Base-by-base conservation (phyloP, 345 rosid genomes). In the Garcia nutans region DNA sequence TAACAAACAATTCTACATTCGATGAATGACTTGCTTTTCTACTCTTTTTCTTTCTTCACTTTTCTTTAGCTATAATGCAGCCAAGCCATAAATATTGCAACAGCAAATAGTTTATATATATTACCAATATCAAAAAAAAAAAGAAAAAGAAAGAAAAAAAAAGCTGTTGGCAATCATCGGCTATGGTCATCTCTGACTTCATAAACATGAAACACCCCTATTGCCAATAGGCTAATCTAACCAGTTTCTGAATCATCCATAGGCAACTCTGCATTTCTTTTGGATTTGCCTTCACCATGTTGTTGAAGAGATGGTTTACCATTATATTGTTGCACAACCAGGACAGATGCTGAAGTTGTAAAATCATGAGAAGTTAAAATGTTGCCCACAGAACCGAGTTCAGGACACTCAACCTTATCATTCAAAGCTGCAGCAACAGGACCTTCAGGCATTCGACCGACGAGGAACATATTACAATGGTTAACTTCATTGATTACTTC, bases 301-400 rank as follows among this genome's bases (percentile, higher is more conserved):
- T 61, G 50, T 37, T 42, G 11, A 6, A 59, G 2, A 55, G 79
- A 58, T 42, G 55, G 41, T 62, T 16, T 66, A 20, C 68, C 20
- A 20, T 63, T 11, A 47, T 68, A 74, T 70, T 74, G 71, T 65
- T 74, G 73, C 65, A 79, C 64, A 16, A 79, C 78, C 65, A 79
- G 61, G 23, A 79, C 78, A 0, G 82, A 79, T 1, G 82, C 82
- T 26, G 69, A 31, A 33, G 81, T 78, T 10, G 64, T 37, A 23
- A 61, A 60, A 52, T 61, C 75, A n/a, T 72, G 77, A 26, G 78
- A 74, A 10, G 65, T 74, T 70, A 79, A 54, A 15, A 79, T 70
- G 37, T 65, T 76, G 2, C 93, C 93, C 0, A 86, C 77, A 1
- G 90, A 88, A 31, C 93, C 96, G 24, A 91, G 75, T 79, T 87